A percentile compares a stretch with the other conserved stretches of the same genome.
These are phyloP conservation scores for Coemansia sp. DNA, from an alignment of 192 early-diverging fungal genomes.

Conservation along the genomic window DNA sequence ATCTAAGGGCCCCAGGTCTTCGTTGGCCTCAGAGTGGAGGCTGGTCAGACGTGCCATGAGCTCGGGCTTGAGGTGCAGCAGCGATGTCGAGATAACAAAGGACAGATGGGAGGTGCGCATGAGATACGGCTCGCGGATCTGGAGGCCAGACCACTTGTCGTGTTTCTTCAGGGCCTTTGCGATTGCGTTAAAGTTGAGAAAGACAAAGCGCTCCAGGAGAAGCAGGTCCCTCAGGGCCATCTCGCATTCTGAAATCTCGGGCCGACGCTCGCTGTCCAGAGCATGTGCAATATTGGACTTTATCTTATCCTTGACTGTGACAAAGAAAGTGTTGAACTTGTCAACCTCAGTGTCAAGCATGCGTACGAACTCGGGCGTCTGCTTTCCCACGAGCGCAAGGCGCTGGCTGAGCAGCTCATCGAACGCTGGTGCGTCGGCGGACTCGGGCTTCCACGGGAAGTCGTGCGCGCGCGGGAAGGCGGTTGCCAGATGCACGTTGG, in stretches of 20 bases:
- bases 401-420: constrained; percentile 59
- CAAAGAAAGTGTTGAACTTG: constrained; percentile 59
- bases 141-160: constrained; percentile 78
- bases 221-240: constrained; percentile 62
- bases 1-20: constrained; percentile 27
- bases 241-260: constrained; percentile 33
- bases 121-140: constrained; percentile 70
- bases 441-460: constrained; percentile 22
- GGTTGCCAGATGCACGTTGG: constrained; percentile 47
- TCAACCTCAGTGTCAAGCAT: constrained; percentile 66
- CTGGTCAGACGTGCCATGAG: constrained; percentile 65
- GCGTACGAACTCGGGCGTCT: constrained; percentile 68
- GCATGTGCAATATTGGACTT: constrained; percentile 14
- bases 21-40: constrained; percentile 31
- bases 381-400: constrained; percentile 56
- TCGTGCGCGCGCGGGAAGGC: constrained; percentile 40
- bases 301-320: constrained; percentile 31
- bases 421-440: constrained; percentile 47
- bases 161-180: constrained; percentile 86
- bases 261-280: constrained; percentile 18
- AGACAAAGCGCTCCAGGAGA: constrained; percentile 75
- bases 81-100: constrained; percentile 65
- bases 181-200: constrained; percentile 82
- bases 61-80: constrained; percentile 66
- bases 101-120: constrained; percentile 64